Conservation (phyloP, 2,329 filamentous ascomycete species). For the Paraphoma chrysanthemicola region DNA sequence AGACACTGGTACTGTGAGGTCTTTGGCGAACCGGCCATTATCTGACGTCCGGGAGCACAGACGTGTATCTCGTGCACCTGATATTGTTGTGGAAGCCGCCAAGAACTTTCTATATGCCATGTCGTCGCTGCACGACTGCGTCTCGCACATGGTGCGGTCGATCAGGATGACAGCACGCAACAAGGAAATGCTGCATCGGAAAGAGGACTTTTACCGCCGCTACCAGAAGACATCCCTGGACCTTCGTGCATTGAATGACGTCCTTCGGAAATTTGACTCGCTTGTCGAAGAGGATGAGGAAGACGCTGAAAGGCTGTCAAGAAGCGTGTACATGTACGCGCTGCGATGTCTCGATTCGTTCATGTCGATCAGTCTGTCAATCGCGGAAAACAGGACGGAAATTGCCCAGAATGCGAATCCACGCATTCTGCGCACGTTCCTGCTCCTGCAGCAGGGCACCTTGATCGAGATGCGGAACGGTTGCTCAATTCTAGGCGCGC, state of each 20-base stretch:
- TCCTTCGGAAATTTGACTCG: slow-evolving; percentile 58
- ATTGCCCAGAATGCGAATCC: slow-evolving; percentile 63
- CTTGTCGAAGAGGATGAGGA: slow-evolving; percentile 59
- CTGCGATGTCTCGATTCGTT: slow-evolving; percentile 45
- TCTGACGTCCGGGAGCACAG: slow-evolving; percentile 66
- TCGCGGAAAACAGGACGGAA: slow-evolving; percentile 50
- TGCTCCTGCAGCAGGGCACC: slow-evolving; percentile 66
- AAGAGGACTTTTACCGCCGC: slow-evolving; percentile 59
- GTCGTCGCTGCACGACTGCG: slow-evolving; percentile 55
- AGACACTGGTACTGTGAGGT: slow-evolving; percentile 42
- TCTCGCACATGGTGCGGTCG: slow-evolving; percentile 45
- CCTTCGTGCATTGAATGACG: slow-evolving; percentile 63
- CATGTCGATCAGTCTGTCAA: slow-evolving; percentile 44
- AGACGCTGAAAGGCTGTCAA: slow-evolving; percentile 48
- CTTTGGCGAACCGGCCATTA: slow-evolving; percentile 56
- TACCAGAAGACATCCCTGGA: slow-evolving; percentile 64
- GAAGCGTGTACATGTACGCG: slow-evolving; percentile 43
- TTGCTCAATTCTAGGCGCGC: slow-evolving; percentile 58
- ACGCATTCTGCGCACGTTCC: slow-evolving; percentile 64
- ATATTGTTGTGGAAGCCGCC: slow-evolving; percentile 62
- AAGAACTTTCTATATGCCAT: slow-evolving; percentile 63
- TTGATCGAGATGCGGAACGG: slow-evolving; percentile 67
- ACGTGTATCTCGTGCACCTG: slow-evolving; percentile 53
- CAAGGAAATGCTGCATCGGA: slow-evolving; percentile 51
- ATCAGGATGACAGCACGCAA: slow-evolving; percentile 48